A percentile compares a stretch with the other conserved stretches of the same genome.
These are phyloP conservation scores for Sindora glabra DNA, from an alignment of 306 rosid species.

Conservation along the genomic window DNA sequence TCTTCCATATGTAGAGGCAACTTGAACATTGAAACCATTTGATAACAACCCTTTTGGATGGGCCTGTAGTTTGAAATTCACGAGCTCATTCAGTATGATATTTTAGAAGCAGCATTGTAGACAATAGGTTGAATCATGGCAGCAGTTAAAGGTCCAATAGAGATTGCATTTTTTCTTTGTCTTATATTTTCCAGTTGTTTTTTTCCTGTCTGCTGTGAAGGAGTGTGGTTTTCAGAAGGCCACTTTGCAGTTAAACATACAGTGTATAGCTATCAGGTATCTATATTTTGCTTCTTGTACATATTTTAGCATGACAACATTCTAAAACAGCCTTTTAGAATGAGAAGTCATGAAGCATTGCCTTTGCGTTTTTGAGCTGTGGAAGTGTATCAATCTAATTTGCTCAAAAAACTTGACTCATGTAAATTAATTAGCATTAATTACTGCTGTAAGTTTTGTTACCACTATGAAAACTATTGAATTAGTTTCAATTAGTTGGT, in stretches of 20 bases:
- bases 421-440: no score
- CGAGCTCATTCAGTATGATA: background rate
- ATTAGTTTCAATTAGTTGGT: no score
- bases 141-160: background rate
- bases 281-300: no score
- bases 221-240: background rate
- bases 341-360: no score
- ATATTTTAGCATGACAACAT: no score
- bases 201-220: background rate
- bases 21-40: slow-evolving; percentile 9
- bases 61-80: slow-evolving; percentile 3
- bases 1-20: slow-evolving; percentile 21
- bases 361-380: no score
- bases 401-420: no score
- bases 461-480: no score
- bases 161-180: background rate
- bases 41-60: slow-evolving; percentile 11
- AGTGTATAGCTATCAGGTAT: background rate
- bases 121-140: background rate
- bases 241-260: slow-evolving; percentile 1
- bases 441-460: no score
- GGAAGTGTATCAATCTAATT: no score
- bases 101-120: background rate
- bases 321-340: no score
- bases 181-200: no score